Base-by-base conservation (phyloP, 306 rosid genomes). In the Castanea sativa region DNA sequence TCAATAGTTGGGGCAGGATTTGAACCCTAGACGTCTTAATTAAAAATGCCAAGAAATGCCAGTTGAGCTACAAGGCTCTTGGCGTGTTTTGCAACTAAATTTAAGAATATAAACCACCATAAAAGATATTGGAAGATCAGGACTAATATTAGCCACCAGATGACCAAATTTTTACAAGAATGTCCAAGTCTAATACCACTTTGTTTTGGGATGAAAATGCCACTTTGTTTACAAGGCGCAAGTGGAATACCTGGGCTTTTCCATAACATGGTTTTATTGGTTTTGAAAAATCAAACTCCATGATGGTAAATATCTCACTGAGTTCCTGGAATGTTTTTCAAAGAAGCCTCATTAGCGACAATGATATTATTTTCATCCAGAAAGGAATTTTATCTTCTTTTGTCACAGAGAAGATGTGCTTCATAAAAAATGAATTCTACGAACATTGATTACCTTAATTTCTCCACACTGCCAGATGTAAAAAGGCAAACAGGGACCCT, bases 231-330 rank as follows among this genome's bases (percentile, higher is more conserved):
- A 33, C 14, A 80, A 30, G 70, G 70, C 33, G 49, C 63, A 78
- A 61, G 8, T 56, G 76, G 2, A 69, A 65, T 88, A 94, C 99
- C 99, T 90, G 87, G 73, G 86, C 78, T 81, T 83, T 85, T 82
- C 95, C 99, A 69, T 78, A 81, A 78, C 89, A 83, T 57, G 82
- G 61, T 70, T 80, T 63, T 76, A 92, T 92, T 63, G 84, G 87
- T 76, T 88, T 91, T 56, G 90, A 85, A 87, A 81, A 94, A 87
- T 92, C 99, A 79, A 94, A 94, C 88, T 91, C 97, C 97, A 92
- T 88, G 67, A 92, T 52, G 51, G 86, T 83, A 85, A 84, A 85
- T 78, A 79, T 81, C 84, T 86, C 91, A 81, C 97, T 90, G 75
- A 94, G 96, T 83, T 88, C 89, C 99, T 94, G 95, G 81, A 85